phyloP scores from a whole-genome alignment of 805 yeast genomes.

The Lachancea thermotolerans region DNA sequence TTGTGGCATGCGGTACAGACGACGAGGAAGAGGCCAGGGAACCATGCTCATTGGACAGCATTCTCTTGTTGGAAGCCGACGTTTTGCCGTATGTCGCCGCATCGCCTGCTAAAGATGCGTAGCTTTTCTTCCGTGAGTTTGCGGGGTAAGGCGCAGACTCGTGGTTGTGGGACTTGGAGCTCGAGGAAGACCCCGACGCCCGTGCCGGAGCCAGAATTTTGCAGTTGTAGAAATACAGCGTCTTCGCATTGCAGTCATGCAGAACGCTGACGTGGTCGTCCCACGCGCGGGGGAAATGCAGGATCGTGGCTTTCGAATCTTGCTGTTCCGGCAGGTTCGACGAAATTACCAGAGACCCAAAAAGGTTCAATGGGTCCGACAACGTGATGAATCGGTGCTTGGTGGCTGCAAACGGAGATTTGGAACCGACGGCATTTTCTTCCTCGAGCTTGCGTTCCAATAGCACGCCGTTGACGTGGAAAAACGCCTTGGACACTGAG shows the following conservation, averaged over 20 bases:
- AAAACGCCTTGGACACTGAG: conserved; percentile 49
- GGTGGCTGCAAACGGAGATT: conserved; percentile 11
- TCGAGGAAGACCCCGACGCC: conserved; percentile 3
- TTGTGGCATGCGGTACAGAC: conserved; percentile 1
- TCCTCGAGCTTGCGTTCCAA: conserved; percentile 41
- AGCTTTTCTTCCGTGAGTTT: conserved; percentile 1
- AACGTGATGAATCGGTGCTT: conserved; percentile 50
- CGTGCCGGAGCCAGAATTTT: conserved; percentile 12
- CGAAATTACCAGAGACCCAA: conserved; percentile 48
- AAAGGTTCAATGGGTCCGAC: conserved; percentile 67
- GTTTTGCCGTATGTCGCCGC: neutral
- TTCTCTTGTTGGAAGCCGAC: neutral
- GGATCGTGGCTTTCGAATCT: conserved; percentile 8
- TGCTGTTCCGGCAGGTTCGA: neutral
- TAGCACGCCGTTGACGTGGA: conserved; percentile 62
- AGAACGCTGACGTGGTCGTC: conserved; percentile 27
- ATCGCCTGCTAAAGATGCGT: conserved; percentile 1
- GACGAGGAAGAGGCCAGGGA: conserved; percentile 2
- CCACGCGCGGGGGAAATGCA: conserved; percentile 22
- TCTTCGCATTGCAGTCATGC: conserved; percentile 14
- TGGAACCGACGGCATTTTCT: conserved; percentile 7
- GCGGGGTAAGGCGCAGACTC: neutral
- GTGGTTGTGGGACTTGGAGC: neutral
- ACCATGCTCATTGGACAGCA: conserved; percentile 1
- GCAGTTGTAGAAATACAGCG: conserved; percentile 22